Conservation (phyloP, 2,329 filamentous ascomycete genomes). For the Basipetospora sp. region DNA sequence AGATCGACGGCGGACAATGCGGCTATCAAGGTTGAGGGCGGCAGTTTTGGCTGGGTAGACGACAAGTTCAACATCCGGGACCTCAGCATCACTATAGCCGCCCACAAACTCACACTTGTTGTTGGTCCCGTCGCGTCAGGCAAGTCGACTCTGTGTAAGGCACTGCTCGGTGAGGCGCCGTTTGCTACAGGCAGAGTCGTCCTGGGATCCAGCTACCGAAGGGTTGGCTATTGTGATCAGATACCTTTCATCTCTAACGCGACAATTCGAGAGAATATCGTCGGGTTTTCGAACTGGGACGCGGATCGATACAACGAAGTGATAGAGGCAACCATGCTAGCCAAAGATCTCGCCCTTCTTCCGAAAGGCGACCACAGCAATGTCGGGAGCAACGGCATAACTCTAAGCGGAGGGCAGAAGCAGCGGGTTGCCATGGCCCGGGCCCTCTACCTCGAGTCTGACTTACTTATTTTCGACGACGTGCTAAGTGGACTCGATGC, state of each 20-base stretch:
- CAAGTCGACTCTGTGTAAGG: constrained; percentile 23
- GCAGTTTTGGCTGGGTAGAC: constrained; percentile 13
- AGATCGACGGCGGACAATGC: background rate
- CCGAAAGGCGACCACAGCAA: constrained; percentile 22
- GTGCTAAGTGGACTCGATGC: constrained; percentile 28
- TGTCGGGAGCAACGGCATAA: constrained; percentile 27
- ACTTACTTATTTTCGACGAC: constrained; percentile 30
- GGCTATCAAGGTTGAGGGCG: background rate
- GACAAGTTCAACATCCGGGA: constrained; percentile 13
- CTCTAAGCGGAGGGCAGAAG: constrained; percentile 27
- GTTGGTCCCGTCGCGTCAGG: constrained; percentile 24
- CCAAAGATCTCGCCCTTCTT: constrained; percentile 17
- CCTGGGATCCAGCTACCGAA: background rate
- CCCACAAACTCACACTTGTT: constrained; percentile 20
- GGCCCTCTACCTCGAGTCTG: constrained; percentile 26
- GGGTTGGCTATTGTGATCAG: constrained; percentile 20
- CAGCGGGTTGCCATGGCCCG: constrained; percentile 26
- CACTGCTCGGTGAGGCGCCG: constrained; percentile 19
- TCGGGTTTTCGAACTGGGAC: constrained; percentile 19
- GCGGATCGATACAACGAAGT: constrained; percentile 20
- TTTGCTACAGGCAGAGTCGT: constrained; percentile 10
- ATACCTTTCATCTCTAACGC: constrained; percentile 19
- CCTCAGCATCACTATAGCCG: constrained; percentile 19
- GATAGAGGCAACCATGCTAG: constrained; percentile 19
- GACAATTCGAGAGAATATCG: constrained; percentile 23